phyloP scores from a whole-genome alignment of 2,329 filamentous ascomycete species.

The Aspergillus pseudonomiae region DNA sequence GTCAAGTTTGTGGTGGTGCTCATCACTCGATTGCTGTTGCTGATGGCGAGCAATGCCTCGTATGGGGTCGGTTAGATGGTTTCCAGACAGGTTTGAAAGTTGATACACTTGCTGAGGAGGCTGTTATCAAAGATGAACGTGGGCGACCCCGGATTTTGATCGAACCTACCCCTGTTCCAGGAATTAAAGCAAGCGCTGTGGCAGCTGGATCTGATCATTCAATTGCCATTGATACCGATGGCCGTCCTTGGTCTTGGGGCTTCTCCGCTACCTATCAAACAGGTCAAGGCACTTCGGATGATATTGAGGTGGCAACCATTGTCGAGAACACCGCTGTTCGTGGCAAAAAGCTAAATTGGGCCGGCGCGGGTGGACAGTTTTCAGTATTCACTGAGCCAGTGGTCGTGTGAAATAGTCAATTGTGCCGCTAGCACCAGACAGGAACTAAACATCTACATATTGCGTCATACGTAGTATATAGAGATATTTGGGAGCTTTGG shows the following conservation, averaged over 20 bases:
- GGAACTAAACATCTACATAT: background rate
- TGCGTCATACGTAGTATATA: background rate
- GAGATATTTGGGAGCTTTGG: background rate
- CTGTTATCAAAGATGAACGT: constrained; percentile 66
- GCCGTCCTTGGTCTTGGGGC: constrained; percentile 76
- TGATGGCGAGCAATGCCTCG: constrained; percentile 56
- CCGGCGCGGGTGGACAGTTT: constrained; percentile 86
- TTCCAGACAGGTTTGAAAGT: constrained; percentile 64
- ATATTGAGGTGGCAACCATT: constrained; percentile 73
- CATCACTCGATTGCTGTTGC: constrained; percentile 72
- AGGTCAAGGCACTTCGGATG: constrained; percentile 75
- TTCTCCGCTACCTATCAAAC: constrained; percentile 82
- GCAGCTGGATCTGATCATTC: constrained; percentile 72
- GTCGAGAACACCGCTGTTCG: constrained; percentile 84
- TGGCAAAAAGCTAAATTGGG: constrained; percentile 72
- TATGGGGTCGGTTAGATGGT: constrained; percentile 64
- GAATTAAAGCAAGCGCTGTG: constrained; percentile 60
- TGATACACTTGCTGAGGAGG: constrained; percentile 58
- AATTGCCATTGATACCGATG: constrained; percentile 69
- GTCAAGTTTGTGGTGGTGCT: constrained; percentile 69
- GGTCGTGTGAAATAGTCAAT: constrained; percentile 15
- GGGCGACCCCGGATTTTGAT: constrained; percentile 72
- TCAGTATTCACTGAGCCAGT: constrained; percentile 44
- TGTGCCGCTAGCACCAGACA: background rate
- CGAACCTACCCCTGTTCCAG: constrained; percentile 63